Conservation (phyloP, 805 yeast genomes). For the Ogataea polymorpha region DNA sequence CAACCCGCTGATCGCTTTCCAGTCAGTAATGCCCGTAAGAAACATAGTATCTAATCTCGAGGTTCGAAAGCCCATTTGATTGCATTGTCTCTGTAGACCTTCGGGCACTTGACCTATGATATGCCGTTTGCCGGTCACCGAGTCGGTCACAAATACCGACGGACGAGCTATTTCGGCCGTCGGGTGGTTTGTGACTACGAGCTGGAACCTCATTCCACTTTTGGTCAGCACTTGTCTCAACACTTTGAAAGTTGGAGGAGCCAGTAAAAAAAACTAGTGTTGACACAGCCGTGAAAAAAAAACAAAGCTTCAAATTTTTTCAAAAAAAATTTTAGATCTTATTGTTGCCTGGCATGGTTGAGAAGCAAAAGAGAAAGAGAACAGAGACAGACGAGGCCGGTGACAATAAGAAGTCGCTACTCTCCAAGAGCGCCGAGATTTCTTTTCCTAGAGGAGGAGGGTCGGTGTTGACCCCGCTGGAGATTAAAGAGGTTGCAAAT, state of each 20-base stretch:
- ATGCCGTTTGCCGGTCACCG: conserved; percentile 51
- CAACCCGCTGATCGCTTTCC: conserved; percentile 85
- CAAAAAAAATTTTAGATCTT: conserved; percentile 12
- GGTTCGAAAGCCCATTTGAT: conserved; percentile 55
- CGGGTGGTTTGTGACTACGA: conserved; percentile 56
- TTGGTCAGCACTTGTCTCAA: conserved; percentile 1
- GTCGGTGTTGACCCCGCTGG: conserved; percentile 80
- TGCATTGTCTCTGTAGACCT: conserved; percentile 76
- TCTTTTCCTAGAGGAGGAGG: conserved; percentile 97
- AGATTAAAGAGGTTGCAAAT: conserved; percentile 86
- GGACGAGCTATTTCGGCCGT: conserved; percentile 61
- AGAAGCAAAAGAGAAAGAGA: conserved; percentile 43
- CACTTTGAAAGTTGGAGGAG: conserved; percentile 5
- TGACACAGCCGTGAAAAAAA: conserved; percentile 8
- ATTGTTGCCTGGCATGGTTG: conserved; percentile 15
- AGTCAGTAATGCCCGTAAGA: conserved; percentile 71
- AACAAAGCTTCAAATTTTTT: conserved; percentile 8
- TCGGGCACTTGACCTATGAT: conserved; percentile 81
- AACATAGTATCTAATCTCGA: conserved; percentile 63
- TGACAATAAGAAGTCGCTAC: conserved; percentile 25
- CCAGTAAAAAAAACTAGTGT: neutral
- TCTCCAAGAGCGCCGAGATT: conserved; percentile 39
- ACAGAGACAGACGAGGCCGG: conserved; percentile 26
- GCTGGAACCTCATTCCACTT: conserved; percentile 39
- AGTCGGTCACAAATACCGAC: conserved; percentile 45